Conservation (phyloP, 2,329 filamentous ascomycete species). For the Aureobasidium leucospermi region DNA sequence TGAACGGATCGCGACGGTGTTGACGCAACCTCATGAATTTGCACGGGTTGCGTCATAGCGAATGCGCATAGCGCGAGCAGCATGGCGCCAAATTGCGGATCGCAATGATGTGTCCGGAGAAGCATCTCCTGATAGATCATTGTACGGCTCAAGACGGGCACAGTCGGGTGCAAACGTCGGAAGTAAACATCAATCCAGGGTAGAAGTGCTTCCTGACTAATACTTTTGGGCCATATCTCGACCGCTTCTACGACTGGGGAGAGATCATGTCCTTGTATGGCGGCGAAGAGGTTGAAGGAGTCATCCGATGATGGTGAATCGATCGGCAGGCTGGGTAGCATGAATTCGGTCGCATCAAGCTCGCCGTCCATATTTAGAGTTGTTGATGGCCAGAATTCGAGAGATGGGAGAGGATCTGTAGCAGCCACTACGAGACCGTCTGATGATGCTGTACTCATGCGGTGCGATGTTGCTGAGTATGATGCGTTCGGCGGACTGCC, state of each 20-base stretch:
- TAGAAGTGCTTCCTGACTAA: slow-evolving; percentile 33
- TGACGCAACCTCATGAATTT: slow-evolving; percentile 33
- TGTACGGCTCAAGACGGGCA: slow-evolving; percentile 35
- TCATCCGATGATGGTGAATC: slow-evolving; percentile 26
- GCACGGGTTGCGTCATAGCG: slow-evolving; percentile 38
- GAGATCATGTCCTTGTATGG: slow-evolving; percentile 27
- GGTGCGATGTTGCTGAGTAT: neutral
- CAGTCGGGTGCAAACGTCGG: slow-evolving; percentile 36
- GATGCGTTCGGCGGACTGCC: neutral
- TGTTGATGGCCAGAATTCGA: slow-evolving; percentile 15
- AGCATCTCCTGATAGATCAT: slow-evolving; percentile 37
- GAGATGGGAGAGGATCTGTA: neutral
- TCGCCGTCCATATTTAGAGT: too few relatives aligned
- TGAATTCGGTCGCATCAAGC: slow-evolving; percentile 29
- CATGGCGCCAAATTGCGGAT: slow-evolving; percentile 38
- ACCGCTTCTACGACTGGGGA: slow-evolving; percentile 19
- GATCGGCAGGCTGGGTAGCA: slow-evolving; percentile 28
- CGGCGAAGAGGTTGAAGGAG: slow-evolving; percentile 23
- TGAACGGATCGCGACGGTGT: slow-evolving; percentile 27
- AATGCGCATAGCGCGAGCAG: slow-evolving; percentile 36
- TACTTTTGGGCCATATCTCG: slow-evolving; percentile 32
- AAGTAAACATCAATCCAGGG: slow-evolving; percentile 37
- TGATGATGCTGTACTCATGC: neutral
- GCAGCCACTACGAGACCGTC: neutral
- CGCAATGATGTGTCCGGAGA: slow-evolving; percentile 35